phyloP scores from a whole-genome alignment of 2,329 filamentous ascomycete species.

The Hirsutella rhossiliensis region DNA sequence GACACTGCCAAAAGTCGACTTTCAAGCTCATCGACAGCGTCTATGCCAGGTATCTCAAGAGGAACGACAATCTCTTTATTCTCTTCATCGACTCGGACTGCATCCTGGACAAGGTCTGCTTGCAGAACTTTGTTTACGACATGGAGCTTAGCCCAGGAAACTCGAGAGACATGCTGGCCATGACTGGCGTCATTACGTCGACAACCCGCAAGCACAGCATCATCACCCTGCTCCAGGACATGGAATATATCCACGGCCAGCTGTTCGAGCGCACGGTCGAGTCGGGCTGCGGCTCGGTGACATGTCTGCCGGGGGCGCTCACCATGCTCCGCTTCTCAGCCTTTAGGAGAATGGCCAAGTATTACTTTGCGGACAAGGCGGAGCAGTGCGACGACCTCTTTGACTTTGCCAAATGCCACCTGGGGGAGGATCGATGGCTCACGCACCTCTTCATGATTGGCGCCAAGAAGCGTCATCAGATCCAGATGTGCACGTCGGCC shows the following conservation, averaged over 20 bases:
- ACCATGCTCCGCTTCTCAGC: slow-evolving; percentile 94
- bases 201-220: slow-evolving; percentile 81
- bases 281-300: slow-evolving; percentile 86
- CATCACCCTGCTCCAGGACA: slow-evolving; percentile 88
- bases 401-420: slow-evolving; percentile 88
- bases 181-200: slow-evolving; percentile 95
- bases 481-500: slow-evolving; percentile 93
- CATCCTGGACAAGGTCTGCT: slow-evolving; percentile 78
- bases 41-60: slow-evolving; percentile 74
- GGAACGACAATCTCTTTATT: slow-evolving; percentile 86
- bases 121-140: slow-evolving; percentile 97
- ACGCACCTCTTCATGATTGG: slow-evolving; percentile 99
- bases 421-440: slow-evolving; percentile 92
- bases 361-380: slow-evolving; percentile 95
- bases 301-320: slow-evolving; percentile 86
- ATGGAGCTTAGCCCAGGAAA: slow-evolving; percentile 96
- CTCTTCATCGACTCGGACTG: slow-evolving; percentile 97
- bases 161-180: slow-evolving; percentile 84
- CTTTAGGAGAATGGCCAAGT: slow-evolving; percentile 92
- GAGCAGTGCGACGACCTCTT: slow-evolving; percentile 94
- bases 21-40: slow-evolving; percentile 91
- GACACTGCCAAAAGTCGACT: slow-evolving; percentile 85
- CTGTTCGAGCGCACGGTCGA: slow-evolving; percentile 93
- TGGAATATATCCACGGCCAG: slow-evolving; percentile 97
- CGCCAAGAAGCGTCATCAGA: slow-evolving; percentile 84